phyloP scores from a whole-genome alignment of 306 rosid species.

The Mimosa bimucronata region DNA sequence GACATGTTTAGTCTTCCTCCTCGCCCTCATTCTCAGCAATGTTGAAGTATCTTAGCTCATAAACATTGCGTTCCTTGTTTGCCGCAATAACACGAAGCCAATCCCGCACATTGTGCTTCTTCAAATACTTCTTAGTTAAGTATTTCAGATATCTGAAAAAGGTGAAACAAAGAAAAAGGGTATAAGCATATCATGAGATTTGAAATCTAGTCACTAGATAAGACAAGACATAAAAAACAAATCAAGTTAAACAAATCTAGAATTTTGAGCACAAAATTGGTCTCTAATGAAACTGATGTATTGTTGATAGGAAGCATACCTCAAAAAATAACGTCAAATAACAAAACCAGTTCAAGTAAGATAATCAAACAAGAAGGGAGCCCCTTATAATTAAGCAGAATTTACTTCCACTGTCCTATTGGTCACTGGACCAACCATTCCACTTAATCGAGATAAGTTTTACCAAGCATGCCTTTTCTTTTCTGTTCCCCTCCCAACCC shows the following conservation, averaged over 20 bases:
- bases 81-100: constrained; percentile 79
- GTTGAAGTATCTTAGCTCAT: constrained; percentile 76
- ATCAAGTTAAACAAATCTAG: neutral
- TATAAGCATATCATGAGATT: neutral
- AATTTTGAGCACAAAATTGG: neutral
- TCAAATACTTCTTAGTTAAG: constrained; percentile 72
- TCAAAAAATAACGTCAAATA: neutral
- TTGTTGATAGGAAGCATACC: neutral
- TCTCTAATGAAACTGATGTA: neutral
- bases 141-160: constrained; percentile 60
- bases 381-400: no score
- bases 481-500: neutral
- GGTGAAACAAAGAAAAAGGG: neutral
- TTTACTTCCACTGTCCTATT: neutral
- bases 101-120: constrained; percentile 81
- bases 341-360: neutral
- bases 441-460: neutral
- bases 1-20: constrained; percentile 55
- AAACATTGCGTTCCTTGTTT: constrained; percentile 66
- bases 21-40: constrained; percentile 76
- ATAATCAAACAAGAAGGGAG: neutral
- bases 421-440: neutral
- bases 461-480: neutral
- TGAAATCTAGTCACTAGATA: neutral
- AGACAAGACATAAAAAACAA: neutral